phyloP scores from a whole-genome alignment of 2,329 filamentous ascomycete genomes.

The Paecilomyces variotii region DNA sequence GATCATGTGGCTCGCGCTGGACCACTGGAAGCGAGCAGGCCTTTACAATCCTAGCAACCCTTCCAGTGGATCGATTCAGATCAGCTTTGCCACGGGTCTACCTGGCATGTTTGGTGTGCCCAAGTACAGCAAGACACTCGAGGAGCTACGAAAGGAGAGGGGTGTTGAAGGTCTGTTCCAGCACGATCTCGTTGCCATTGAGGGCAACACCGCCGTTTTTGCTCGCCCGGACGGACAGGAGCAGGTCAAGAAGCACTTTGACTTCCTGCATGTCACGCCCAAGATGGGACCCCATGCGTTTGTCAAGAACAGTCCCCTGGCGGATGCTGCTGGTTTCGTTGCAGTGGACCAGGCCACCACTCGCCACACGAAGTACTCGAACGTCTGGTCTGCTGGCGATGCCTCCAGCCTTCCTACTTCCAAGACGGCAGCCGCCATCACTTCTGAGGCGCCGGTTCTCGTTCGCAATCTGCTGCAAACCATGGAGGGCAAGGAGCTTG shows the following conservation, averaged over 20 bases:
- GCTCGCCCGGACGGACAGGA: conserved; percentile 36
- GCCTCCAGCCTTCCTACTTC: conserved; percentile 53
- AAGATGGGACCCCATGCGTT: conserved; percentile 53
- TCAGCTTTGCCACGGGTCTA: conserved; percentile 49
- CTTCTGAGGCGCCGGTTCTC: conserved; percentile 44
- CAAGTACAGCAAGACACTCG: conserved; percentile 50
- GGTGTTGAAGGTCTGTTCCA: conserved; percentile 52
- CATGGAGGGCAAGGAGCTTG: conserved; percentile 39
- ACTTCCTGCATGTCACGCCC: conserved; percentile 50
- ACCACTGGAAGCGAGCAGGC: conserved; percentile 50
- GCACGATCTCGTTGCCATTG: conserved; percentile 48
- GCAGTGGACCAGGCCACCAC: conserved; percentile 48
- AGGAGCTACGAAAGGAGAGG: conserved; percentile 46
- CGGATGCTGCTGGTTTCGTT: conserved; percentile 50
- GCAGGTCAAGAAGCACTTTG: conserved; percentile 42
- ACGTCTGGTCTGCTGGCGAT: conserved; percentile 54
- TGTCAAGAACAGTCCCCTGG: conserved; percentile 46
- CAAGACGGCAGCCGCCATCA: conserved; percentile 49
- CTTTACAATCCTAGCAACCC: conserved; percentile 40
- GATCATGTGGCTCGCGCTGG: conserved; percentile 54
- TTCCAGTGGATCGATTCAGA: conserved; percentile 39
- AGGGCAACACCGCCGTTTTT: conserved; percentile 49
- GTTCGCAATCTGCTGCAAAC: conserved; percentile 41
- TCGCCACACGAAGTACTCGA: conserved; percentile 47
- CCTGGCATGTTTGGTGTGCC: conserved; percentile 54